Percentiles rank a stretch among this genome's conserved stretches.
Conservation (phyloP, 768 basidiomycete genomes). For the Hygrophorus pudorinus region DNA sequence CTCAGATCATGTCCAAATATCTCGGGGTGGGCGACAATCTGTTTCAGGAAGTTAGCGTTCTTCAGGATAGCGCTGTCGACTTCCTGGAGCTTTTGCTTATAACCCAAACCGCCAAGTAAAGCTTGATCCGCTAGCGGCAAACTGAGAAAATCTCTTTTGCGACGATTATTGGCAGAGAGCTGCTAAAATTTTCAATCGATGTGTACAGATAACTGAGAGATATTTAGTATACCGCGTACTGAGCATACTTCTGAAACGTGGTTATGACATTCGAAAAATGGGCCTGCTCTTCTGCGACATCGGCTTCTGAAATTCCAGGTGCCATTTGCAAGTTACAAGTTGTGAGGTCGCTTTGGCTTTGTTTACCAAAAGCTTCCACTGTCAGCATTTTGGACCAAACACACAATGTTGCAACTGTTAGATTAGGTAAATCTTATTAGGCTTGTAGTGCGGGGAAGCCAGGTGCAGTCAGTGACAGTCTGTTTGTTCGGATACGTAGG, state of each 20-base stretch:
- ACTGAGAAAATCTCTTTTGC: constrained; percentile 69
- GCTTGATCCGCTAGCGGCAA: constrained; percentile 62
- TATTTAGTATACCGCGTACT: constrained; percentile 48
- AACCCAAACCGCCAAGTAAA: constrained; percentile 59
- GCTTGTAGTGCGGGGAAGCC: too few relatives aligned
- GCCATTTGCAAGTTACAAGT: too few relatives aligned
- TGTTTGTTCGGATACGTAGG: too few relatives aligned
- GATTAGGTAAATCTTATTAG: too few relatives aligned
- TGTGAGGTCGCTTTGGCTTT: too few relatives aligned
- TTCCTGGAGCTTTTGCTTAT: constrained; percentile 65
- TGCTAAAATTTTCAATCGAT: constrained; percentile 9
- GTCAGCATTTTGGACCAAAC: too few relatives aligned
- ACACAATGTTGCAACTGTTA: too few relatives aligned
- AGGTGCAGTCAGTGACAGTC: too few relatives aligned
- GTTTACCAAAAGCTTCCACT: too few relatives aligned
- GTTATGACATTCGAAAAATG: constrained; percentile 71
- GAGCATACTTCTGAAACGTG: constrained; percentile 67
- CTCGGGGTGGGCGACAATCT: constrained; percentile 69
- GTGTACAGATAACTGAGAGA: not conserved
- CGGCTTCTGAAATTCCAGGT: not conserved
- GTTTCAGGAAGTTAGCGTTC: constrained; percentile 69
- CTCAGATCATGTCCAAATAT: constrained; percentile 59
- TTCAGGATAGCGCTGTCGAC: constrained; percentile 74
- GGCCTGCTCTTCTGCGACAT: constrained; percentile 43
- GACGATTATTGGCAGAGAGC: constrained; percentile 46